These are phyloP conservation scores for Chlorella sp. DNA, from an alignment of 139 green algal species.

Conservation along the genomic window DNA sequence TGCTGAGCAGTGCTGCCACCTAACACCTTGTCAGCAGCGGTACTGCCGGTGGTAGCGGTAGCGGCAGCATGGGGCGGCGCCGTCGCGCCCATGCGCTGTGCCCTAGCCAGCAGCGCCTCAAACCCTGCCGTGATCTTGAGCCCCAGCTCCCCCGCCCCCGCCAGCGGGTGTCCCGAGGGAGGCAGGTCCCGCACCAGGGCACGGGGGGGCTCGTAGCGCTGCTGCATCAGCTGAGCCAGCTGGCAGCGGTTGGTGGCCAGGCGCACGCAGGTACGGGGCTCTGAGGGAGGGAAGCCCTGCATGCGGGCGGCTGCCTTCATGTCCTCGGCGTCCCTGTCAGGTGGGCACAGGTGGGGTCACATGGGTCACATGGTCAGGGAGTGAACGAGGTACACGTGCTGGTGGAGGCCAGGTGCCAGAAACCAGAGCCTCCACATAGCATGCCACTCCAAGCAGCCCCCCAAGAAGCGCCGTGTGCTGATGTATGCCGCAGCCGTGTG, in stretches of 20 bases:
- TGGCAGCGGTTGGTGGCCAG: constrained; percentile 26
- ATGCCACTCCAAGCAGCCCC: too few species aligned
- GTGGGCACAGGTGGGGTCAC: too few species aligned
- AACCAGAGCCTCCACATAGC: too few species aligned
- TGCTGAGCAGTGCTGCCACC: too few species aligned
- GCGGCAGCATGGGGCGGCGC: too few species aligned
- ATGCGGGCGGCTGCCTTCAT: constrained; percentile 43
- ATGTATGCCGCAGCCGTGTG: too few species aligned
- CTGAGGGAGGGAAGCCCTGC: constrained; percentile 37
- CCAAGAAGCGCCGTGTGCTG: too few species aligned
- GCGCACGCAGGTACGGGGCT: background rate
- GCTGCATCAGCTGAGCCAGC: constrained; percentile 57
- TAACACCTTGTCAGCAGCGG: too few species aligned
- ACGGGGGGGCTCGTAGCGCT: constrained; percentile 45
- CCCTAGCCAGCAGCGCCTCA: constrained; percentile 51
- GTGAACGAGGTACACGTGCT: too few species aligned
- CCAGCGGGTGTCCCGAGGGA: constrained; percentile 15
- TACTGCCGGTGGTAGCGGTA: too few species aligned
- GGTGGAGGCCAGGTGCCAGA: too few species aligned
- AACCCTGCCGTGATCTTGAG: constrained; percentile 65
- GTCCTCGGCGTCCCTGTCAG: constrained; percentile 34
- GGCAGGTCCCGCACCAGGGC: constrained; percentile 37
- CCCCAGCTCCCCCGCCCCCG: constrained; percentile 42
- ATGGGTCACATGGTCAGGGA: too few species aligned
- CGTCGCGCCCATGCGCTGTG: background rate